Evolutionary conservation across 495 filamentous ascomycete genomes (phyloP), one percentile per base, ranked within the genome.

Genomic region (Xylaria bambusicola): DNA sequence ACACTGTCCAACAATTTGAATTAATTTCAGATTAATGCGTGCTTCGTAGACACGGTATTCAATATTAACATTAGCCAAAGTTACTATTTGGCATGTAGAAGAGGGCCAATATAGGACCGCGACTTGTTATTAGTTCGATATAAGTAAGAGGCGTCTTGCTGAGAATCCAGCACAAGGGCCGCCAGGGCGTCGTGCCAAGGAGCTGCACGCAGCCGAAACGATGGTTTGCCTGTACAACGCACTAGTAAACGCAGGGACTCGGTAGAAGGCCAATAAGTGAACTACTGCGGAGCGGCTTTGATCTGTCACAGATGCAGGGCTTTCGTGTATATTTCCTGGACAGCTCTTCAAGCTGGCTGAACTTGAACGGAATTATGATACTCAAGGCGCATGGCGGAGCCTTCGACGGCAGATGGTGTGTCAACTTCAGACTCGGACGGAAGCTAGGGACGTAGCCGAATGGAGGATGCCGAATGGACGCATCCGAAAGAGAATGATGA

Each of bases 141-240:
- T 38, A 26, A 40, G 33, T 17, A 15, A 23, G 23, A 21, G 8
- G 21, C 8, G 35, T 24, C 35, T 52, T 18, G 50, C n/a, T n/a
- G n/a, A n/a, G 31, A 38, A 38, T 18, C 24, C 26, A 38, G 56
- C 17, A 49, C 21, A 24, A 44, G 42, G 29, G 21, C 42, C 29
- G 23, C 18, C 23, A 57, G 35, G 55, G 55, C 23, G 15, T 47
- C 38, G 36, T 45, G 47, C 44, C 36, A 50, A 50, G 52, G 56
- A 58, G 56, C 61, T 60, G 65, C 56, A 61, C 58, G 62, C 36
- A 54, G 26, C 65, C 65, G 65, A 64, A 62, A 44, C 56, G n/a
- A 62, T 38, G 60, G 50, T 51, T 63, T 31, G 57, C 53, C 38
- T 18, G 55, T 52, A 60, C 61, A 24, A 61, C 61, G 61, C 51